phyloP scores from a whole-genome alignment of 2,329 filamentous ascomycete genomes.

The Gaeumannomyces sp. region DNA sequence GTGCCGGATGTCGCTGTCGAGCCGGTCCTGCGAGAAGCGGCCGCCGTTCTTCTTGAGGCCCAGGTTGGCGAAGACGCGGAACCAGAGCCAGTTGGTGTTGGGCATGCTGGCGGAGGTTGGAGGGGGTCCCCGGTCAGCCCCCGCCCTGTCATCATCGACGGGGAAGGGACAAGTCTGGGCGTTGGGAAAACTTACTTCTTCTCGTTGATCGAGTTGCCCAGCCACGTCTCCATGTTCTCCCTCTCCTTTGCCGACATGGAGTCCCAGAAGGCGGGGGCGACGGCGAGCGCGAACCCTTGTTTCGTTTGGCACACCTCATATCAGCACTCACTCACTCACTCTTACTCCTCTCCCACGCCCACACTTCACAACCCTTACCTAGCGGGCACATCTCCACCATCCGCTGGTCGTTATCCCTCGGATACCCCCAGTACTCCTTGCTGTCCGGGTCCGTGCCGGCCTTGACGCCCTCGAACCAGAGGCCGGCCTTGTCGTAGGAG shows the following conservation, averaged over 20 bases:
- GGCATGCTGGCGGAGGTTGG: conserved; percentile 52
- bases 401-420: conserved; percentile 69
- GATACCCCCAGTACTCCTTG: conserved; percentile 71
- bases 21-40: conserved; percentile 59
- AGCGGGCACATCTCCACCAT: conserved; percentile 84
- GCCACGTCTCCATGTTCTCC: conserved; percentile 62
- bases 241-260: conserved; percentile 56
- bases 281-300: conserved; percentile 61
- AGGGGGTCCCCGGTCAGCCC: conserved; percentile 13
- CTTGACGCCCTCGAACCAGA: conserved; percentile 65
- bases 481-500: conserved; percentile 54
- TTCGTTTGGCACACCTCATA: background rate
- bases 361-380: conserved; percentile 29
- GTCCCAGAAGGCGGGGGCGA: conserved; percentile 61
- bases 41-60: conserved; percentile 70
- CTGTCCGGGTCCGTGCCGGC: conserved; percentile 64
- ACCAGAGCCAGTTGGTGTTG: conserved; percentile 69
- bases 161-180: no score
- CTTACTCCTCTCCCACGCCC: background rate
- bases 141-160: no score
- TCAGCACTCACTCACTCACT: background rate
- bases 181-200: conserved; percentile 51
- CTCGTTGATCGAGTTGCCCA: conserved; percentile 69
- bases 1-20: conserved; percentile 71
- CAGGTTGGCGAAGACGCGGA: conserved; percentile 76